Conservation (phyloP, 495 filamentous ascomycete genomes). For the Trichodelitschia bisporula region DNA sequence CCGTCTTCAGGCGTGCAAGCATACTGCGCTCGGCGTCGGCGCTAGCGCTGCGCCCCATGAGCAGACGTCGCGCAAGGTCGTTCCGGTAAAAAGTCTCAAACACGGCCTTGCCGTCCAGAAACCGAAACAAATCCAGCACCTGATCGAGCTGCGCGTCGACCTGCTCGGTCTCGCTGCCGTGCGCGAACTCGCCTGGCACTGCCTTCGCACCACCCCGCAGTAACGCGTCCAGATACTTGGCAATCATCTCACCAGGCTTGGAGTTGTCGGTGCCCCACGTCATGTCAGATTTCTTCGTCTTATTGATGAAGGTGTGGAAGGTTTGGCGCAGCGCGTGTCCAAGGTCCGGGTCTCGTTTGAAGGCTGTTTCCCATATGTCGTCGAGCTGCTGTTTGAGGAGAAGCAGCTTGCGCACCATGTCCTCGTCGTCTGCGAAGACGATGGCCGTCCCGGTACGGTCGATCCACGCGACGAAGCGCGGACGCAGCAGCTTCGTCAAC, state of each 20-base stretch:
- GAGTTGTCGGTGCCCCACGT: constrained; percentile 59
- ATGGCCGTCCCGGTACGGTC: constrained; percentile 48
- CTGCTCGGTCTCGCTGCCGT: constrained; percentile 55
- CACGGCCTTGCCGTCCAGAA: constrained; percentile 89
- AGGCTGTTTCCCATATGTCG: constrained; percentile 42
- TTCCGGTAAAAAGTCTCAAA: constrained; percentile 99
- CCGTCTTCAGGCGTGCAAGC: constrained; percentile 70
- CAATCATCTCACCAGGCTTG: constrained; percentile 95
- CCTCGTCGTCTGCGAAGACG: constrained; percentile 56
- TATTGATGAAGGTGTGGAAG: constrained; percentile 80
- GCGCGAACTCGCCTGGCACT: constrained; percentile 31
- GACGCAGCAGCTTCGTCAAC: constrained; percentile 37
- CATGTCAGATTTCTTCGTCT: constrained; percentile 35
- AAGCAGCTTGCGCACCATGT: constrained; percentile 65
- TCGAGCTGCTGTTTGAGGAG: constrained; percentile 65
- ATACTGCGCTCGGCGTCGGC: constrained; percentile 90
- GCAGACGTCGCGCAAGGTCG: constrained; percentile 64
- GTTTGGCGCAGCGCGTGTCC: constrained; percentile 55
- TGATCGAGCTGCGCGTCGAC: constrained; percentile 75
- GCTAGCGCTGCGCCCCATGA: constrained; percentile 79
- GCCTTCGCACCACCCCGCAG: constrained; percentile 70
- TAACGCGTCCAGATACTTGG: constrained; percentile 82
- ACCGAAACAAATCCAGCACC: constrained; percentile 80
- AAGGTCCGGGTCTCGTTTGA: constrained; percentile 47
- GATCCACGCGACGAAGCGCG: constrained; percentile 59